Evolutionary conservation across 371 early-diverging fungal species (phyloP).

Genomic region (Mucor plumbeus): DNA sequence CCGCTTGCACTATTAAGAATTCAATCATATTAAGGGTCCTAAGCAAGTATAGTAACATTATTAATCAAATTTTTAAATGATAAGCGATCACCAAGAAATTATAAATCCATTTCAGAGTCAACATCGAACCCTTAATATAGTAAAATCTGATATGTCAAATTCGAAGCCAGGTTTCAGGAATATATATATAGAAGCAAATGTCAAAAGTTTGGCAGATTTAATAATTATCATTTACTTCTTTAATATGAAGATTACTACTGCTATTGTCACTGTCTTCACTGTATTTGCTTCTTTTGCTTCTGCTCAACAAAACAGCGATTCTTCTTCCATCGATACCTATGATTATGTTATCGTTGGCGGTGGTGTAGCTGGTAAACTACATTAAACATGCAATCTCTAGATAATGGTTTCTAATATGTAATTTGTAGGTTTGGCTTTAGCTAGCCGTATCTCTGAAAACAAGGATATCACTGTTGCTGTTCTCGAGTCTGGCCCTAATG

Average conservation of each 20-base stretch:
- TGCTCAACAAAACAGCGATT: not conserved
- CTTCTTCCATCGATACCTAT: constrained; percentile 19
- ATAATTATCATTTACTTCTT: not conserved
- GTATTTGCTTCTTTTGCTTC: constrained; percentile 6
- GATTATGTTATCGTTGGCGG: constrained; percentile 26
- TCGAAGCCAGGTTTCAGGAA: not conserved
- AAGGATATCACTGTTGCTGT: constrained; percentile 22
- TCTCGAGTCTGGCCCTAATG: constrained; percentile 22
- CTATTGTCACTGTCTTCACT: constrained; percentile 15
- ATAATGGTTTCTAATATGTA: not conserved
- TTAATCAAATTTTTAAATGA: too few species aligned
- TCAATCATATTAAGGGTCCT: too few species aligned
- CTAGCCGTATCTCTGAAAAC: constrained; percentile 23
- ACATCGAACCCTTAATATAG: not conserved
- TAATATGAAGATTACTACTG: constrained; percentile 20
- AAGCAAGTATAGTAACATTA: too few species aligned
- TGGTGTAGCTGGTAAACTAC: constrained; percentile 13
- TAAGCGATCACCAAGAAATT: not conserved
- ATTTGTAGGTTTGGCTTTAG: constrained; percentile 20
- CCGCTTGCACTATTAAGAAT: too few species aligned
- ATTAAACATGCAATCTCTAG: not conserved
- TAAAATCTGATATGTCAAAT: not conserved
- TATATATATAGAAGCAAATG: not conserved
- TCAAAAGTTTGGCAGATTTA: not conserved
- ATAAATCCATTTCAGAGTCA: not conserved